Conservation (phyloP, 2,329 filamentous ascomycete genomes). For the Apiospora rasikravindrae region DNA sequence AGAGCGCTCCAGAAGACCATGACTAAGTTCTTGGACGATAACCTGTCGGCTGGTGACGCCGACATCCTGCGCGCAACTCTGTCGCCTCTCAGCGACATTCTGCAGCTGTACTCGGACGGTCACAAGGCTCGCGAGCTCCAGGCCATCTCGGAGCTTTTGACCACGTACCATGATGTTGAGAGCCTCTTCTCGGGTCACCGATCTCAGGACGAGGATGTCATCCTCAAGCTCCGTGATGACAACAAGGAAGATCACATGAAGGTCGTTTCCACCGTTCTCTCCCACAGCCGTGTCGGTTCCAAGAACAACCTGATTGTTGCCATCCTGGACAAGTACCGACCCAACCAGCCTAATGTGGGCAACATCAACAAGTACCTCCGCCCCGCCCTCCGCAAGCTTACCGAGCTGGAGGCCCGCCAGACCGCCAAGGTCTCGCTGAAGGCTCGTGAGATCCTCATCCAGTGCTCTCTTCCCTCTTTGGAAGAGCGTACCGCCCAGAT, state of each 20-base stretch:
- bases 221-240: conserved; percentile 91
- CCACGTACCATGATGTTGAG: conserved; percentile 84
- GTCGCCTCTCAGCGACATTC: conserved; percentile 76
- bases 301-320: conserved; percentile 95
- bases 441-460: conserved; percentile 95
- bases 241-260: conserved; percentile 90
- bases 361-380: conserved; percentile 90
- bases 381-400: conserved; percentile 79
- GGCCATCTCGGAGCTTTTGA: conserved; percentile 79
- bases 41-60: conserved; percentile 74
- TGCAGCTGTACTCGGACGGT: conserved; percentile 82
- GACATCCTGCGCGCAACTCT: conserved; percentile 76
- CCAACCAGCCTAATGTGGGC: conserved; percentile 88
- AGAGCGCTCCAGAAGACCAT: conserved; percentile 86
- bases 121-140: conserved; percentile 89
- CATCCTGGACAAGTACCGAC: conserved; percentile 91
- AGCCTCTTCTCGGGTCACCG: conserved; percentile 84
- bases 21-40: conserved; percentile 87
- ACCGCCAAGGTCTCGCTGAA: conserved; percentile 97
- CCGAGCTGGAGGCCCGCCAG: conserved; percentile 83
- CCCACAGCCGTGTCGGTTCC: conserved; percentile 87
- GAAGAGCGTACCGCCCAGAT: conserved; percentile 96
- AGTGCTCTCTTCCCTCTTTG: conserved; percentile 92
- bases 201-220: conserved; percentile 88
- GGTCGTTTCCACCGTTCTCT: conserved; percentile 88